Evolutionary conservation across 1,139 yeast genomes (phyloP).

Genomic region (Candida smagusa): DNA sequence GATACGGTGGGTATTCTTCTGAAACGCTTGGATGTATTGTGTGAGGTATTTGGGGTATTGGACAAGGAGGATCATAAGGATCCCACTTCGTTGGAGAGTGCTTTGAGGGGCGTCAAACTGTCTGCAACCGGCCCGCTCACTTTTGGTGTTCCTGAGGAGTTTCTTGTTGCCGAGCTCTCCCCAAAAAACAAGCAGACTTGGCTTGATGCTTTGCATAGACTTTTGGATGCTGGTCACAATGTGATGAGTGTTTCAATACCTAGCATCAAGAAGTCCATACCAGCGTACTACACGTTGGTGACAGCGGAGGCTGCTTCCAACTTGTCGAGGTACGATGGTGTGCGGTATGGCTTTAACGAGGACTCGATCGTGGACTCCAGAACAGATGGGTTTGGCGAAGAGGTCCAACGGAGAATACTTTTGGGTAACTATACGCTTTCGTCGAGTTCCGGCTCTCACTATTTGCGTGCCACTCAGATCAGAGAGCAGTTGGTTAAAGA

Average conservation of each 20-base stretch:
- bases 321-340: slow-evolving; percentile 84
- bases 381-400: slow-evolving; percentile 65
- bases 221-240: slow-evolving; percentile 52
- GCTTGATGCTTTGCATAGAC: slow-evolving; percentile 36
- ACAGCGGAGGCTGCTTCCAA: slow-evolving; percentile 96
- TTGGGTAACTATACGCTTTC: slow-evolving; percentile 85
- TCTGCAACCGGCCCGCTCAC: slow-evolving; percentile 7
- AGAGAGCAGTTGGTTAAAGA: slow-evolving; percentile 61
- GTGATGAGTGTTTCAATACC: slow-evolving; percentile 69
- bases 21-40: slow-evolving; percentile 40
- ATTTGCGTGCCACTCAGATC: slow-evolving; percentile 67
- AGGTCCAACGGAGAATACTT: slow-evolving; percentile 77
- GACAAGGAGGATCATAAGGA: slow-evolving; percentile 69
- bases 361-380: slow-evolving; percentile 59
- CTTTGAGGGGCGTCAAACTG: slow-evolving; percentile 23
- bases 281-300: slow-evolving; percentile 81
- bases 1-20: slow-evolving; percentile 91
- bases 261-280: slow-evolving; percentile 61
- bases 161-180: slow-evolving; percentile 55
- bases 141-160: slow-evolving; percentile 74
- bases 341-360: slow-evolving; percentile 62
- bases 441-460: slow-evolving; percentile 76
- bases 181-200: slow-evolving; percentile 46
- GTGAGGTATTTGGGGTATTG: slow-evolving; percentile 51
- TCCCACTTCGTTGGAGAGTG: slow-evolving; percentile 63